Evolutionary conservation across 2,329 filamentous ascomycete genomes (phyloP).

Genomic region (Macroventuria anomochaeta): DNA sequence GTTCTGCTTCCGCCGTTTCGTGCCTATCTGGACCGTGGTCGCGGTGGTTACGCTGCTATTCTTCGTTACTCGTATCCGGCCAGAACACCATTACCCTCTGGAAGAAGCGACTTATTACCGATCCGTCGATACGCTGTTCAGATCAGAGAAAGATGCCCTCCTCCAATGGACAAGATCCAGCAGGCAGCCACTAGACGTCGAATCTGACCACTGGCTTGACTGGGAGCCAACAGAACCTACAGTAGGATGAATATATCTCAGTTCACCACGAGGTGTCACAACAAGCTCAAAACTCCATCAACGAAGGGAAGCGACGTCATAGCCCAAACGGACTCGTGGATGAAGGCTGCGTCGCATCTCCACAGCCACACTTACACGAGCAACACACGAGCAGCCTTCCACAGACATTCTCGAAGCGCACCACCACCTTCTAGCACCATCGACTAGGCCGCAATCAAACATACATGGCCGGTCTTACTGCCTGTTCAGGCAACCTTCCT

Average conservation of each 20-base stretch:
- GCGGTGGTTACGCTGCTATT: slow-evolving; percentile 9
- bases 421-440: not conserved
- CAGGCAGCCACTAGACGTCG: slow-evolving; percentile 1
- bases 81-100: slow-evolving; percentile 7
- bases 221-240: slow-evolving; percentile 5
- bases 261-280: not conserved
- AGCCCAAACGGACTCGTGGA: not conserved
- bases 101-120: slow-evolving; percentile 13
- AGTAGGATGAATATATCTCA: not conserved
- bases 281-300: not conserved
- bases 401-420: slow-evolving; percentile 6
- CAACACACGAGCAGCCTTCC: not conserved
- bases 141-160: slow-evolving; percentile 13
- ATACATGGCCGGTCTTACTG: slow-evolving; percentile 1
- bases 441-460: not conserved
- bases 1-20: slow-evolving; percentile 17
- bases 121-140: slow-evolving; percentile 14
- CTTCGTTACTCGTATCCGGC: slow-evolving; percentile 7
- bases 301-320: not conserved
- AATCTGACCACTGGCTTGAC: not conserved
- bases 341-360: not conserved
- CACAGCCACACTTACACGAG: not conserved
- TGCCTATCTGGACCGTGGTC: slow-evolving; percentile 14
- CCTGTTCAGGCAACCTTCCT: slow-evolving; percentile 10
- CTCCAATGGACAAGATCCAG: slow-evolving; percentile 13